Base-by-base conservation (phyloP, 148 eudicot species). In the Rhododendron kiyosumense region DNA sequence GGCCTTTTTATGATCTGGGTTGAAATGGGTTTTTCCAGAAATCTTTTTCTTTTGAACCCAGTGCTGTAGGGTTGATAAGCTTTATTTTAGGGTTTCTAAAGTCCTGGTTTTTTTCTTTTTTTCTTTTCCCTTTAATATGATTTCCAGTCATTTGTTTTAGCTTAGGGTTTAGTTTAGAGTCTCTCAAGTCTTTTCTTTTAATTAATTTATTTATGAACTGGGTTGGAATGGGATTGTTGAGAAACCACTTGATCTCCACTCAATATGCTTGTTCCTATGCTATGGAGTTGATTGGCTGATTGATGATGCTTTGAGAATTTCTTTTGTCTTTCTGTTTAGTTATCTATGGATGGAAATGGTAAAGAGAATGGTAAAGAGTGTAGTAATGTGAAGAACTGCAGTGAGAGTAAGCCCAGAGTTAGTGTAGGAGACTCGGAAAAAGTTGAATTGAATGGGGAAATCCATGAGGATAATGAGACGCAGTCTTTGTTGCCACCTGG, bases 401-500 rank as follows among this genome's bases (percentile, higher is more conserved):
- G 77, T 13, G 89, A 84, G 83, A 49, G 41, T 82, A 91, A 90
- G 92, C 89, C 92, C 59, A 83, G 85, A 45, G 87, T 88, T 48
- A 75, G 84, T 82, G 77, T 83, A 77, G 65, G 65, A 59, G 87
- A 84, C 69, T 67, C 84, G 49, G 83, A 88, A 71, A 86, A 85
- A n/a, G 91, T 88, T 71, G 85, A 79, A 80, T n/a, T 82, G 48
- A 88, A 88, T 76, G 87, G 84, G 59, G 85, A 65, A 15, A 54
- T 84, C 65, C 83, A 15, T 36, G 88, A 67, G 34, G 90, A 90
- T 8, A 90, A 90, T 10, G 98, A 94, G 59, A 87, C 91, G 28
- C 85, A 88, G 84, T 81, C 91, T 22, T 88, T 94, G 88, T 87
- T 94, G 89, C 34, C 87, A 36, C 78, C 93, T 79, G 78, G 85